Base-by-base conservation (phyloP, 75 land plant genomes). In the Pinus taeda region DNA sequence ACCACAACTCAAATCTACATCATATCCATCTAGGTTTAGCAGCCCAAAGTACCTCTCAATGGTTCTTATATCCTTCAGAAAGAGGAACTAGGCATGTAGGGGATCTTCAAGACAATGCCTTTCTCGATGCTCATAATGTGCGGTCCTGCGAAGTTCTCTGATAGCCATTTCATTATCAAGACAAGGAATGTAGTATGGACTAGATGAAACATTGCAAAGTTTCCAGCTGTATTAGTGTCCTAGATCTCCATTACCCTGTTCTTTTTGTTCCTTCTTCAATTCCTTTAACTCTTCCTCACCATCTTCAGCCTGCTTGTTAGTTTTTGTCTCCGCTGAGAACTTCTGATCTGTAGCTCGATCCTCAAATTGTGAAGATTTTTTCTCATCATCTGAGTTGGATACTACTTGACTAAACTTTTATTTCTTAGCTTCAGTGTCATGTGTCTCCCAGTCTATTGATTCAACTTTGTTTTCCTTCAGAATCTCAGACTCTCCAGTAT, bases 121-220 rank as follows among this genome's bases (percentile, higher is more conserved):
- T 74, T 91, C 93, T 7, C 91, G 74, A 73, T 91, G 93, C 81
- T 88, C 83, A 60, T 72, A 91, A 60, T 89, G 93, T 71, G 59
- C 82, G 3, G 73, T 76, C 57, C 33, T 64, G 30, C 15, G 61
- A 33, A 85, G 74, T 29, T 66, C 30, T 65, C 33, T 80, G 49
- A 91, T 80, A n/a, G 79, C 88, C 65, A 86, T 77, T 70, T 84
- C 80, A 74, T 91, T 88, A 81, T 91, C 91, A 11, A 91, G 87
- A 57, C 91, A 91, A 30, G 91, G 93, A 8, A 91, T 89, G 77
- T 86, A 91, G 45, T 88, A 95, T 24, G 89, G 75, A 7, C 37
- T 2, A 36, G 37, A 36, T 36, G 37, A 36, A 36, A 36, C 37
- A 36, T 36, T 36, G 37, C 1, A 36, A 36, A 36, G 37, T 36